Conservation (phyloP, 345 rosid species). For the Erysimum cheiranthoides region DNA sequence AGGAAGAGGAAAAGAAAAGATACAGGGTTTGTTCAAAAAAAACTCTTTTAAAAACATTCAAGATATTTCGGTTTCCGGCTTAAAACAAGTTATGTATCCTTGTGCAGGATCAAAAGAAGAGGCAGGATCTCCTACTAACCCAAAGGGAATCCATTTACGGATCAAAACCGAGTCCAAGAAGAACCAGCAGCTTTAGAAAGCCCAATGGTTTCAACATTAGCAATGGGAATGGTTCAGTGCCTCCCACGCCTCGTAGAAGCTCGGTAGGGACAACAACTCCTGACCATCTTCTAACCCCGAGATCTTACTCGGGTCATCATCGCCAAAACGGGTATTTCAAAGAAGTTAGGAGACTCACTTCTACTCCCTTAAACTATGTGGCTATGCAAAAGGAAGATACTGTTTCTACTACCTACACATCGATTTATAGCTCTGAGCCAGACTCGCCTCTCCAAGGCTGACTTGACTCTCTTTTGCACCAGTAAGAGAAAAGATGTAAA, state of each 20-base stretch:
- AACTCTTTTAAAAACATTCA: not conserved
- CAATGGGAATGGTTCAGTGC: slow-evolving; percentile 89
- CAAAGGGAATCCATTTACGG: slow-evolving; percentile 93
- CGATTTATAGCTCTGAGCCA: slow-evolving; percentile 79
- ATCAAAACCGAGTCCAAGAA: slow-evolving; percentile 93
- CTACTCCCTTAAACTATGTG: slow-evolving; percentile 83
- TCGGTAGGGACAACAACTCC: slow-evolving; percentile 73
- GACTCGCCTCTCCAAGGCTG: slow-evolving; percentile 81
- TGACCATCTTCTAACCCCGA: slow-evolving; percentile 82
- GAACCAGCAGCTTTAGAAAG: slow-evolving; percentile 83
- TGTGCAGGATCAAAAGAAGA: slow-evolving; percentile 91
- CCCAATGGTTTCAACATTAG: slow-evolving; percentile 66
- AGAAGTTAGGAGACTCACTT: slow-evolving; percentile 83
- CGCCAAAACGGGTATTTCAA: slow-evolving; percentile 87
- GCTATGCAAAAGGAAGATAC: slow-evolving; percentile 91
- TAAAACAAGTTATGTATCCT: not conserved
- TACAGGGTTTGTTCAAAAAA: slow-evolving; percentile 56
- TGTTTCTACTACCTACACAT: slow-evolving; percentile 78
- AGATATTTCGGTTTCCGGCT: not conserved
- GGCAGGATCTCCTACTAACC: slow-evolving; percentile 81
- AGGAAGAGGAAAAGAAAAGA: slow-evolving; percentile 92
- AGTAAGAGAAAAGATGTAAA: slow-evolving; percentile 13
- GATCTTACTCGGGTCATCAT: slow-evolving; percentile 74
- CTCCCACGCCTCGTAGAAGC: slow-evolving; percentile 85
- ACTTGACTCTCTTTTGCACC: slow-evolving; percentile 38